A percentile compares a stretch with the other conserved stretches of the same genome.
phyloP scores from a whole-genome alignment of 2,329 filamentous ascomycete species.

The Verticillium nubilum region DNA sequence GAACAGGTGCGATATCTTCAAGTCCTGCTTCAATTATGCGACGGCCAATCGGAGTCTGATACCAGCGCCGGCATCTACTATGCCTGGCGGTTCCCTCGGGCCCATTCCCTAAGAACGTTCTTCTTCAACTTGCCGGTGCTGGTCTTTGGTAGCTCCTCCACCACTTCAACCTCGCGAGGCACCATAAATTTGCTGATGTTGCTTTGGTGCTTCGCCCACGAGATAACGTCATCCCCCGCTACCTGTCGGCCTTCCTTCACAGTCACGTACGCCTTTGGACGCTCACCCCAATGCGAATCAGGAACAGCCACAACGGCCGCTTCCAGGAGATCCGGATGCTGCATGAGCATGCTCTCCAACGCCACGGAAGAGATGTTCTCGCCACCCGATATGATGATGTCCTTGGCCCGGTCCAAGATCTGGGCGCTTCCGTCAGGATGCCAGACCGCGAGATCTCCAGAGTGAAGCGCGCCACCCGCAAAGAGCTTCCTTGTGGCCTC shows the following conservation, averaged over 20 bases:
- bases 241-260: slow-evolving; percentile 61
- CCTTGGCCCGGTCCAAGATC: slow-evolving; percentile 90
- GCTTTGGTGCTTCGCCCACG: slow-evolving; percentile 78
- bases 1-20: neutral
- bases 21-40: neutral
- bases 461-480: slow-evolving; percentile 79
- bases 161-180: slow-evolving; percentile 65
- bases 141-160: slow-evolving; percentile 90
- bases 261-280: slow-evolving; percentile 92
- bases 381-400: slow-evolving; percentile 95
- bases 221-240: slow-evolving; percentile 64
- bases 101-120: slow-evolving; percentile 86
- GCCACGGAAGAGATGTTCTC: slow-evolving; percentile 97
- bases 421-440: slow-evolving; percentile 86
- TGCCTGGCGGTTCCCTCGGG: slow-evolving; percentile 35
- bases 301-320: slow-evolving; percentile 83
- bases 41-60: neutral
- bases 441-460: slow-evolving; percentile 89
- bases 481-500: slow-evolving; percentile 85
- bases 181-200: slow-evolving; percentile 90
- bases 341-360: slow-evolving; percentile 81
- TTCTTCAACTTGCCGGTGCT: slow-evolving; percentile 96
- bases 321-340: slow-evolving; percentile 86
- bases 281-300: slow-evolving; percentile 90
- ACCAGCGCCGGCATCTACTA: neutral